Evolutionary conservation across 352 stramenopile genomes (phyloP), one percentile per base, ranked within the genome.

Genomic region (Globisporangium abappressorium): DNA sequence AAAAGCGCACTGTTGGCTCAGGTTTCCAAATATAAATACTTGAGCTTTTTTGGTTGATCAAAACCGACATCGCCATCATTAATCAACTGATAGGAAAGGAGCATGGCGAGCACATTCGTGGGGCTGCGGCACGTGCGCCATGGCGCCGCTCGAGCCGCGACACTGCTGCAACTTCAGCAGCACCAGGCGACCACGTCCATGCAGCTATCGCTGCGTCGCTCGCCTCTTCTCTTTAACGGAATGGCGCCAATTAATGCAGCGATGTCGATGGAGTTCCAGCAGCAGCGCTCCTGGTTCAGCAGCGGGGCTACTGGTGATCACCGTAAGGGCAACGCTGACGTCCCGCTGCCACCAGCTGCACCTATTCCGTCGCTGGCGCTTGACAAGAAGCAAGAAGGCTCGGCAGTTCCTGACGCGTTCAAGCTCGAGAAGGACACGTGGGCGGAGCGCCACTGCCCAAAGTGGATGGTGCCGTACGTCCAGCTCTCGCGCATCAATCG

Each of bases 401-500:
- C 28, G 7, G 2, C 24, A 7, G 30, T 7, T 36, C 14, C 55
- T 5, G 81, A 82, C 43, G 57, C 64, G 34, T 95, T 93, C 70
- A 72, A 76, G 30, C 77, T 91, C 63, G 85, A 96, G 72, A 94
- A 96, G 64, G 72, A 94, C 54, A 96, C 89, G 68, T 96, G 89
- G 89, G 89, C 87, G 2, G 89, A 96, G 70, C 76, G 77, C 36
- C 76, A 96, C 57, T 80, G 76, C 5, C 87, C 87, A 28, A 54
- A 78, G 54, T 94, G 82, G 82, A 87, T 94, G 83, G 63, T 95
- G 56, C 89, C 89, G 51, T 96, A 96, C 72, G 82, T 96, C 51
- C 85, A 96, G 70, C 71, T 96, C n/a, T 85, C 87, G 26, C 87
- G 89, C 49, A 75, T 96, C 66, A 94, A 96, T 63, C 83, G 89